phyloP scores from a whole-genome alignment of 768 basidiomycete genomes.

The Lactarius hatsudake region DNA sequence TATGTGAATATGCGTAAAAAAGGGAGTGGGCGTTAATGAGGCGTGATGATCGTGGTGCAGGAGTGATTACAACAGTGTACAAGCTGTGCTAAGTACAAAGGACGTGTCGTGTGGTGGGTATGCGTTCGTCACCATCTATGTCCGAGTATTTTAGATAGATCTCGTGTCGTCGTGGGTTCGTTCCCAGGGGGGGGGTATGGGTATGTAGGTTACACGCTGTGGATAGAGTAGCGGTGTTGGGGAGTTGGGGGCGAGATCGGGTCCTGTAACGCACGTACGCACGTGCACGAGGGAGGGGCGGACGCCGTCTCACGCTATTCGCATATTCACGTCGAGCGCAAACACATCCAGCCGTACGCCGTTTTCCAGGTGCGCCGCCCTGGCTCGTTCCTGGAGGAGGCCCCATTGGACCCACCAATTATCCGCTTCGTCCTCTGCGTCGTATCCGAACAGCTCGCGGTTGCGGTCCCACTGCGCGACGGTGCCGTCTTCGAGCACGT shows the following conservation, averaged over 20 bases:
- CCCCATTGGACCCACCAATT: slow-evolving; percentile 42
- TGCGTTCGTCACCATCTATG: neutral
- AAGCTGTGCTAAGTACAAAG: slow-evolving; percentile 19
- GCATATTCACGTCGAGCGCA: slow-evolving; percentile 16
- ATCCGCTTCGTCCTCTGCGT: slow-evolving; percentile 39
- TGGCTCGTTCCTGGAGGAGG: slow-evolving; percentile 27
- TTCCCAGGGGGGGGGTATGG: neutral
- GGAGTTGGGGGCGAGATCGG: neutral
- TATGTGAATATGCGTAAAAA: slow-evolving; percentile 6
- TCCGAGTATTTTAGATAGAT: neutral
- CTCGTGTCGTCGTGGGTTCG: slow-evolving; percentile 3
- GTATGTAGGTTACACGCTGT: neutral
- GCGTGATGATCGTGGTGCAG: slow-evolving; percentile 9
- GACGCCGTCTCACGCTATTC: neutral
- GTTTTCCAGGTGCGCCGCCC: slow-evolving; percentile 5
- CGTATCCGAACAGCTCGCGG: slow-evolving; percentile 35
- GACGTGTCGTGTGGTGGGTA: neutral
- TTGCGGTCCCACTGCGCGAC: slow-evolving; percentile 34
- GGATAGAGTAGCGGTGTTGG: neutral
- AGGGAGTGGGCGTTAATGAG: neutral
- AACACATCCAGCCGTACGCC: neutral
- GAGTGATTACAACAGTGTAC: slow-evolving; percentile 12
- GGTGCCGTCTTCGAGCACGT: slow-evolving; percentile 30
- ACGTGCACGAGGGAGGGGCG: neutral
- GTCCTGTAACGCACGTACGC: neutral